Percentiles rank a stretch among this genome's conserved stretches.
Evolutionary conservation across 352 stramenopile genomes (phyloP).

Genomic region (Phytopythium montanum): DNA sequence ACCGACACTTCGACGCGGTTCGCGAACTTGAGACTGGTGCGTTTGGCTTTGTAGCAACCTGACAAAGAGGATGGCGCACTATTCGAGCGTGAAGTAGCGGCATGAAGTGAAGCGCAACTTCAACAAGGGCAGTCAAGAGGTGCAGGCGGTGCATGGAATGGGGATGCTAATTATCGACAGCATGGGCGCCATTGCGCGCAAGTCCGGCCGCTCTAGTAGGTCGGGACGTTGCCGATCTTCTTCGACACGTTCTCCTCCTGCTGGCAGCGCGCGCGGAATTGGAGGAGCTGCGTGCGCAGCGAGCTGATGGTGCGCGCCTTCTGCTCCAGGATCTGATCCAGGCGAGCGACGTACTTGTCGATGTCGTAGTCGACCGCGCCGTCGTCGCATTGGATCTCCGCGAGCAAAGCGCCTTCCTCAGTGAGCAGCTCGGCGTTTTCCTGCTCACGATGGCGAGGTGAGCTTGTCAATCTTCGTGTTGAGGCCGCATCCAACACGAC

Average conservation of each 20-base stretch:
- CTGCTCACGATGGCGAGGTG: slow-evolving; percentile 27
- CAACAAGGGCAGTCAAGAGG: not conserved
- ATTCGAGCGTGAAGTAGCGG: slow-evolving; percentile 4
- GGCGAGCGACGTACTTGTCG: slow-evolving; percentile 89
- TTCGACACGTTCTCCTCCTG: slow-evolving; percentile 80
- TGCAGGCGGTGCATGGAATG: not conserved
- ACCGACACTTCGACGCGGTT: not conserved
- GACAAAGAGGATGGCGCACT: not conserved
- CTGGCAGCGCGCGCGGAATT: slow-evolving; percentile 78
- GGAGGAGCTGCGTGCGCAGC: slow-evolving; percentile 77
- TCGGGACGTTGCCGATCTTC: slow-evolving; percentile 21
- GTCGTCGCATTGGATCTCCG: slow-evolving; percentile 86
- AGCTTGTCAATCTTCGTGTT: not conserved
- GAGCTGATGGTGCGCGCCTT: slow-evolving; percentile 89
- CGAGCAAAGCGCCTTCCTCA: slow-evolving; percentile 91
- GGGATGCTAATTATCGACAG: not conserved
- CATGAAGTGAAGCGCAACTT: slow-evolving; percentile 5
- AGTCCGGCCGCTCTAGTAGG: slow-evolving; percentile 6
- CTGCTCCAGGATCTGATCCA: slow-evolving; percentile 92
- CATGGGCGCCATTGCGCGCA: not conserved
- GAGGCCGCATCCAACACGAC: too few relatives aligned
- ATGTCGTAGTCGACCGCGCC: slow-evolving; percentile 92
- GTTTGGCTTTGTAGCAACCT: not conserved
- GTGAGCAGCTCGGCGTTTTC: slow-evolving; percentile 97
- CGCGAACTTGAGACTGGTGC: not conserved